Conservation (phyloP, 1,284 basidiomycete species). For the Cryptococcus deneoformans region DNA sequence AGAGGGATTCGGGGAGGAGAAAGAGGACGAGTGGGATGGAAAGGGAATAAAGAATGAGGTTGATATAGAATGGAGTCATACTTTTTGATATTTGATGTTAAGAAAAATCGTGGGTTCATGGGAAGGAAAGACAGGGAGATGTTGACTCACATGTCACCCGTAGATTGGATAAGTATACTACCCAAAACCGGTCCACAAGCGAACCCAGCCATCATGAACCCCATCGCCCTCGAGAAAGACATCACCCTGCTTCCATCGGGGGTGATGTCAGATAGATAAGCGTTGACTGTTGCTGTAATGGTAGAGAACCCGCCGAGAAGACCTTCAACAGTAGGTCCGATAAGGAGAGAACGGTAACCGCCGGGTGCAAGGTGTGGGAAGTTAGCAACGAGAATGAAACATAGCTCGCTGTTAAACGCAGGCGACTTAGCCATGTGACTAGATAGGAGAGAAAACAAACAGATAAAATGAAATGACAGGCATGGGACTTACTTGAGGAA, state of each 20-base stretch:
- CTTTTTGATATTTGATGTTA: constrained; percentile 35
- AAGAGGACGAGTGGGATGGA: constrained; percentile 58
- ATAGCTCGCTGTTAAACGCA: constrained; percentile 59
- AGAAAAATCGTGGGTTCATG: not conserved
- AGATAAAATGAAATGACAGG: not conserved
- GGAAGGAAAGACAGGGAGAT: constrained; percentile 15
- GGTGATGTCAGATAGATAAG: constrained; percentile 79
- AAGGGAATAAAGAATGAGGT: constrained; percentile 49
- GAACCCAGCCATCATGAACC: constrained; percentile 58
- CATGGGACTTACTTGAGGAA: constrained; percentile 62
- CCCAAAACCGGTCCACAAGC: constrained; percentile 70
- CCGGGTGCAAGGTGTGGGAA: constrained; percentile 65
- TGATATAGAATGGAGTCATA: constrained; percentile 70
- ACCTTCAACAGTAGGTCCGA: constrained; percentile 80
- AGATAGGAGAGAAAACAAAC: too few relatives aligned
- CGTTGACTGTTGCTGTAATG: constrained; percentile 70
- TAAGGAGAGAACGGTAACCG: constrained; percentile 67
- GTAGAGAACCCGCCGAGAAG: constrained; percentile 82
- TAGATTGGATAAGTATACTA: constrained; percentile 63
- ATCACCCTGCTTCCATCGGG: constrained; percentile 75
- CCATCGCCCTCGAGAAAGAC: constrained; percentile 74
- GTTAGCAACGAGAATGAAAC: constrained; percentile 72
- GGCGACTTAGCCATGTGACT: too few relatives aligned
- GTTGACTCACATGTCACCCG: constrained; percentile 53
- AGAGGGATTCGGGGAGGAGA: constrained; percentile 72